Evolutionary conservation across 495 filamentous ascomycete genomes (phyloP), one percentile per base, ranked within the genome.

Genomic region (Penicillium tannophilum): DNA sequence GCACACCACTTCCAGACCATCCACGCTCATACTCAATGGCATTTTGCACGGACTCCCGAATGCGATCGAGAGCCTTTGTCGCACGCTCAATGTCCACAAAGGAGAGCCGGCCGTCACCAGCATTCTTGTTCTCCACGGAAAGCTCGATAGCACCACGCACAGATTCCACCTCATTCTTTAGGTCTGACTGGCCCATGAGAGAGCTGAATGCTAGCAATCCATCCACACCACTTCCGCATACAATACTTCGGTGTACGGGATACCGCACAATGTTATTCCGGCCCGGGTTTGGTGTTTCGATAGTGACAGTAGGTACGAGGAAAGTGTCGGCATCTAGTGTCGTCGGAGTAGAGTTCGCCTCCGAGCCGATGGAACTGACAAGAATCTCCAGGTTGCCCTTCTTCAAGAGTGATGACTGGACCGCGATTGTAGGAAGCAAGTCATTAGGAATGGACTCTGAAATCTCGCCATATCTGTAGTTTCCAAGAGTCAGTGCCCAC

Each of bases 231-330:
- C 88, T 81, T 3, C 85, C 86, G 33, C 95, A 85, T 14, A 97
- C 60, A 24, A 98, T 70, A 10, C 88, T 84, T 69, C 88, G 89
- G 63, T 98, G 94, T 16, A 97, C 91, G 0, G 94, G 93, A 54
- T 92, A 91, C 10, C 86, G 84, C 11, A 96, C 77, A 39, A 87
- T 72, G 23, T 83, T 83, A 47, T 84, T 76, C 55, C 82, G 81
- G 16, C 85, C 86, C 11, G 78, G 81, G 47, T 76, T 73, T 44
- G 87, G 87, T 12, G 78, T 83, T 11, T 82, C 82, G 24, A 89
- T 86, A 14, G 88, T 86, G 36, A 94, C 81, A 3, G 82, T 84
- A 4, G 92, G 92, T 39, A 89, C 86, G 10, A 97, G 82, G 39
- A 90, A 78, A 16, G 72, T 76, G 28, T 80, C 76, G 16, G 72